Base-by-base conservation (phyloP, 441 rosid genomes). In the Viola pubescens region DNA sequence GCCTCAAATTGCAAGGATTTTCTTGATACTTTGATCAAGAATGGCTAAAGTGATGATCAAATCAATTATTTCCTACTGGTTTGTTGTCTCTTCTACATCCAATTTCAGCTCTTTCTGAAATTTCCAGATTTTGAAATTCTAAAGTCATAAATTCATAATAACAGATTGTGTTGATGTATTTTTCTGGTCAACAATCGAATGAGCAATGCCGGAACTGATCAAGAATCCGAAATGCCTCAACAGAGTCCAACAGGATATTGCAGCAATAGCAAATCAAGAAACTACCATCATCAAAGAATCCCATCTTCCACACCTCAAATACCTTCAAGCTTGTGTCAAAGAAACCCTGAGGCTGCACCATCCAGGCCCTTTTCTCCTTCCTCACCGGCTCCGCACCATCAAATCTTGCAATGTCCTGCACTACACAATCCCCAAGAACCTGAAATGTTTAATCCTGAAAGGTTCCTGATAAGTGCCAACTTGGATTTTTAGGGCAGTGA, bases 341-440 rank as follows among this genome's bases (percentile, higher is more conserved):
- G 89, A 81, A 68, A 77, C 61, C 13, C 65, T 76, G 54, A 69
- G 87, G 44, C 56, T 81, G 69, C 87, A 82, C 52, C 87, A 85
- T 52, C 82, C 90, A 4, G 80, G 71, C 6, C 85, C 87, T 9
- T 72, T 84, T 63, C 75, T 80, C 40, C 66, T 82, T 43, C 90
- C 87, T 8, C 80, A 84, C 61, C 77, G 34, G 0, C 2, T 26
- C 34, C n/a, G n/a, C n/a, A 81, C 14, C 79, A 70, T 46, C 37
- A 70, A 71, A 7, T 66, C 65, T 0, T 51, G 81, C 64, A 66
- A 54, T 14, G 66, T 77, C 14, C 59, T 77, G 62, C 71, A 73
- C 26, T 78, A 65, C 48, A 64, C 70, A 9, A 78, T 84, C 58
- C 82, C 82, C 10, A 73, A 65, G 55, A 70, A 78, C 61, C 85